phyloP scores from a whole-genome alignment of 228 moss, liverwort and hornwort species.

The Sphagnum fallax region DNA sequence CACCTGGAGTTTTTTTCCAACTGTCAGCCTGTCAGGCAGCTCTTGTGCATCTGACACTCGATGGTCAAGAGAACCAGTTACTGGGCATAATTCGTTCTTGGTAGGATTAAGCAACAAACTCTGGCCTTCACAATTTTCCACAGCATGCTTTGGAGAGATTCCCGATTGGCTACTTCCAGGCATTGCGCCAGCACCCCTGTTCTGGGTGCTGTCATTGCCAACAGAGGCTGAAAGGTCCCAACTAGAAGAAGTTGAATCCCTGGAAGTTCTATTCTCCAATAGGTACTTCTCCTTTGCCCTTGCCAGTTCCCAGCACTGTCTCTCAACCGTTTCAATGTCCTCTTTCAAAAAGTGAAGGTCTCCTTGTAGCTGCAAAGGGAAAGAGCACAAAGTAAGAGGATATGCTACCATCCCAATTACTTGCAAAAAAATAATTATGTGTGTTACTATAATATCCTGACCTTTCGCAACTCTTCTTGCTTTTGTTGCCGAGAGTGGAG shows the following conservation, averaged over 20 bases:
- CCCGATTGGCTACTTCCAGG: constrained; percentile 48
- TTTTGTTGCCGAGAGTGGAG: constrained; percentile 78
- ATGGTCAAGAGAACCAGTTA: constrained; percentile 11
- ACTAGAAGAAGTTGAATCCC: constrained; percentile 42
- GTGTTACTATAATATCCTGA: constrained; percentile 8
- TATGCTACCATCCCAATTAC: background rate
- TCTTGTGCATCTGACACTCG: constrained; percentile 35
- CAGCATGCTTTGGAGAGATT: no score
- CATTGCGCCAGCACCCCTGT: constrained; percentile 53
- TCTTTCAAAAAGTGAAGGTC: constrained; percentile 82
- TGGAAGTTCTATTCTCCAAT: constrained; percentile 59
- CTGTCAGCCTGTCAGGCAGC: constrained; percentile 35
- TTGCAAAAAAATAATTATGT: background rate
- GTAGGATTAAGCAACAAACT: no score
- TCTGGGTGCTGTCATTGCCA: constrained; percentile 21
- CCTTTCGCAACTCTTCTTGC: constrained; percentile 70
- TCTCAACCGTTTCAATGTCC: constrained; percentile 75
- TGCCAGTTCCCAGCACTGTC: constrained; percentile 55
- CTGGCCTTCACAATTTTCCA: no score
- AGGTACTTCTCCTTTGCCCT: constrained; percentile 64
- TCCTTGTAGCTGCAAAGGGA: constrained; percentile 59
- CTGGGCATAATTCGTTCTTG: no score
- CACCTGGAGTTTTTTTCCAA: constrained; percentile 80
- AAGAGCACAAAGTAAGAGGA: background rate
- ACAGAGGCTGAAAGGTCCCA: constrained; percentile 37